phyloP scores from a whole-genome alignment of 2,329 filamentous ascomycete genomes.

The Dothiorella sarmentorum region DNA sequence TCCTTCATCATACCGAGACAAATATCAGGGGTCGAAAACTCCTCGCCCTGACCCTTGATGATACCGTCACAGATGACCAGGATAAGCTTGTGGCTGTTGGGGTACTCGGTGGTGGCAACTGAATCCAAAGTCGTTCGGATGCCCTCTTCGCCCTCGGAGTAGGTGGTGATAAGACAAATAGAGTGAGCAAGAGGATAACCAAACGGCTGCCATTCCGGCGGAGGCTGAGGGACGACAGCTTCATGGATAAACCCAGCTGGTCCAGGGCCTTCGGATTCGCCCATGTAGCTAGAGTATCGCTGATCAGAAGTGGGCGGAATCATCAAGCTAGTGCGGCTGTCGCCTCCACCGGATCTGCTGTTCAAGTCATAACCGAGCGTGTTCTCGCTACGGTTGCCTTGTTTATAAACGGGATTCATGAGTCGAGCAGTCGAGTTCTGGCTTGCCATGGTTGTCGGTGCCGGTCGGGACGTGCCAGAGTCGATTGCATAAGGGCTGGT shows the following conservation, averaged over 20 bases:
- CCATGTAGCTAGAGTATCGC: conserved; percentile 53
- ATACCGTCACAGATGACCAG: conserved; percentile 95
- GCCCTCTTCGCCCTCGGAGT: conserved; percentile 92
- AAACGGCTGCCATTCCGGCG: conserved; percentile 95
- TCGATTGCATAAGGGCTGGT: conserved; percentile 84
- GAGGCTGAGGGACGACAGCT: conserved; percentile 90
- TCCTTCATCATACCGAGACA: conserved; percentile 94
- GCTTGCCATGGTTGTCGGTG: conserved; percentile 91
- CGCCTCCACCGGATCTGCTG: conserved; percentile 26
- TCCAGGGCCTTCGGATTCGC: conserved; percentile 67
- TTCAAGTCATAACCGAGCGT: conserved; percentile 46
- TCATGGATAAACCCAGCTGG: conserved; percentile 96
- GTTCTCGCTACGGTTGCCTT: conserved; percentile 55
- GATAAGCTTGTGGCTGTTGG: conserved; percentile 97
- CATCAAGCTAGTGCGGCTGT: conserved; percentile 43
- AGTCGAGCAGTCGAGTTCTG: conserved; percentile 74
- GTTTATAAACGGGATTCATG: conserved; percentile 69
- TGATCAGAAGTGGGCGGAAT: conserved; percentile 42
- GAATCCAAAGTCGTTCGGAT: conserved; percentile 93
- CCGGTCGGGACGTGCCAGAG: conserved; percentile 46
- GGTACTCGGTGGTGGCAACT: conserved; percentile 95
- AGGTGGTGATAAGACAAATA: conserved; percentile 92
- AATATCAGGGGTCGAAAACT: conserved; percentile 82
- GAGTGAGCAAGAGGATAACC: conserved; percentile 91
- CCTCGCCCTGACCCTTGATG: conserved; percentile 93